Evolutionary conservation across 352 stramenopile species (phyloP).

Genomic region (Plasmopara viticola): DNA sequence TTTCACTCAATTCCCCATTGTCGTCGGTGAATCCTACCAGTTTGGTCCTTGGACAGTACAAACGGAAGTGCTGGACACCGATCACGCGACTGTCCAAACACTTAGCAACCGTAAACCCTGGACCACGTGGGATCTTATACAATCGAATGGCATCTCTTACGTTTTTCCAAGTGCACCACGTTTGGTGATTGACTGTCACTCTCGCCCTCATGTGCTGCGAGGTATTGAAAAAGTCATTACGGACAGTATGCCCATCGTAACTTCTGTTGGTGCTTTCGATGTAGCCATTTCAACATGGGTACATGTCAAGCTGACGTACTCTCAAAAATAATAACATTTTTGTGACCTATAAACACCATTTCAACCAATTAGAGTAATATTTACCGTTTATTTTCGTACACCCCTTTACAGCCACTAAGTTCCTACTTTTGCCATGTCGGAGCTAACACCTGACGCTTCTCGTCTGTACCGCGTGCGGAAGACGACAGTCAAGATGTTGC

Average conservation of each 20-base stretch:
- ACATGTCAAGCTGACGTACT: constrained; percentile 33
- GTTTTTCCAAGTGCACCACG: constrained; percentile 45
- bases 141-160: constrained; percentile 44
- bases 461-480: constrained; percentile 92
- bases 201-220: constrained; percentile 45
- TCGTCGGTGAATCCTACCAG: constrained; percentile 30
- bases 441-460: constrained; percentile 76
- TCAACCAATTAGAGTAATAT: constrained; percentile 11
- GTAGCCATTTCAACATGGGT: constrained; percentile 30
- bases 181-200: constrained; percentile 54
- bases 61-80: constrained; percentile 27
- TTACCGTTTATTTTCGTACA: neutral
- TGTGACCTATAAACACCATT: neutral
- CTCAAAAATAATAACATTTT: constrained; percentile 12
- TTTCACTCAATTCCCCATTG: constrained; percentile 14
- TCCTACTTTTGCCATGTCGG: constrained; percentile 41
- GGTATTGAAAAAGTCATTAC: constrained; percentile 67
- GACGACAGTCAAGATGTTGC: constrained; percentile 93
- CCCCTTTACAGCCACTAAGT: constrained; percentile 7
- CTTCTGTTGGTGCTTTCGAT: constrained; percentile 36
- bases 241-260: constrained; percentile 65
- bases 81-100: constrained; percentile 20
- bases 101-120: constrained; percentile 28
- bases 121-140: constrained; percentile 57
- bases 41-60: constrained; percentile 56